These are phyloP conservation scores for Globisporangium parvum DNA, from an alignment of 352 stramenopile genomes.

Conservation along the genomic window DNA sequence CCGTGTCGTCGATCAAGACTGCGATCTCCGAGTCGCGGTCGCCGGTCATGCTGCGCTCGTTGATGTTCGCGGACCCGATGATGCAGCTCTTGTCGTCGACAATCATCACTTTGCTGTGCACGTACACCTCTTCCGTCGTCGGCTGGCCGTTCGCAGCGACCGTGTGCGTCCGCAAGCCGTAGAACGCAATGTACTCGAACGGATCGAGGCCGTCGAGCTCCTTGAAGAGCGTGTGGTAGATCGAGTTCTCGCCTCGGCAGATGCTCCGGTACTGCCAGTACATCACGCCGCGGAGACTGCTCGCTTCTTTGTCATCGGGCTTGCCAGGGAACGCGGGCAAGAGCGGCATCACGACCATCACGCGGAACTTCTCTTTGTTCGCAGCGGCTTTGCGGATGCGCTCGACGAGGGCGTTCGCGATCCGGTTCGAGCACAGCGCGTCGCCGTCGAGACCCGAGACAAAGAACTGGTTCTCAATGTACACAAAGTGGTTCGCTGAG, in stretches of 20 bases:
- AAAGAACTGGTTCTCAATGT: slow-evolving; percentile 93
- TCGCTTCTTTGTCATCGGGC: slow-evolving; percentile 71
- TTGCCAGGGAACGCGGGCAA: slow-evolving; percentile 80
- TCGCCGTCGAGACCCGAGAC: slow-evolving; percentile 85
- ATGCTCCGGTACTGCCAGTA: slow-evolving; percentile 87
- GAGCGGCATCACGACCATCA: slow-evolving; percentile 82
- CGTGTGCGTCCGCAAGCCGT: slow-evolving; percentile 63
- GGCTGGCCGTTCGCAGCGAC: slow-evolving; percentile 24
- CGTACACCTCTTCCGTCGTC: slow-evolving; percentile 76
- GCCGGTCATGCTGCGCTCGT: slow-evolving; percentile 83
- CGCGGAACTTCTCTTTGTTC: slow-evolving; percentile 81
- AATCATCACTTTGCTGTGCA: slow-evolving; percentile 91
- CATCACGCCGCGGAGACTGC: slow-evolving; percentile 80
- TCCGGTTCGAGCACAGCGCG: slow-evolving; percentile 69
- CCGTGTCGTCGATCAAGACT: slow-evolving; percentile 75
- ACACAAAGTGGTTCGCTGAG: slow-evolving; percentile 84
- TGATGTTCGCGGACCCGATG: slow-evolving; percentile 85
- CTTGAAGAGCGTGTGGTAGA: slow-evolving; percentile 76
- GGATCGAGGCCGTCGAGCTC: slow-evolving; percentile 60
- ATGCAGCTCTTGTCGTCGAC: slow-evolving; percentile 76
- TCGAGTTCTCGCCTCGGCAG: slow-evolving; percentile 71
- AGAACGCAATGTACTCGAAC: slow-evolving; percentile 88
- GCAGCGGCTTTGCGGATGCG: slow-evolving; percentile 65
- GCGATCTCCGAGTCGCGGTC: slow-evolving; percentile 86
- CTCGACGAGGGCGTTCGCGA: slow-evolving; percentile 74